A percentile compares a stretch with the other conserved stretches of the same genome.
Evolutionary conservation across 2,329 filamentous ascomycete genomes (phyloP).

Genomic region (Penicillium sp.): DNA sequence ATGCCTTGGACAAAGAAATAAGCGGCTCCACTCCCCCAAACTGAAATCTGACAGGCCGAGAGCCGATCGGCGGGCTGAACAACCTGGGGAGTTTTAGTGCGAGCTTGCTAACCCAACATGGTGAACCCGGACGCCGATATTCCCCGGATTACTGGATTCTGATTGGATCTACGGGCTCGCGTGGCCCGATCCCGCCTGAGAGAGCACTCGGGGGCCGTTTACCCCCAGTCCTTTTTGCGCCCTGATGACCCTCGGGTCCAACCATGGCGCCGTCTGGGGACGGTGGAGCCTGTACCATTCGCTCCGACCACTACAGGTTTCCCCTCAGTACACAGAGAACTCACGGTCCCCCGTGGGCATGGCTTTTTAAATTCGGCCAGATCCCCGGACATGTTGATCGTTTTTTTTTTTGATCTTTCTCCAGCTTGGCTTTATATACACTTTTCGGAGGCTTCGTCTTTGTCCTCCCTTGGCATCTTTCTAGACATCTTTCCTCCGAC

Average conservation of each 20-base stretch:
- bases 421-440: background rate
- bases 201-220: slow-evolving; percentile 8
- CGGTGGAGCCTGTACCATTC: slow-evolving; percentile 1
- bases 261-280: slow-evolving; percentile 7
- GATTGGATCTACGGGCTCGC: slow-evolving; percentile 9
- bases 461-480: background rate
- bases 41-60: slow-evolving; percentile 11
- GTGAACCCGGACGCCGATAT: slow-evolving; percentile 14
- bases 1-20: background rate
- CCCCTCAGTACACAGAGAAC: too few relatives aligned
- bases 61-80: slow-evolving; percentile 13
- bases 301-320: background rate
- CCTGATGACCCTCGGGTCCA: slow-evolving; percentile 1
- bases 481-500: background rate
- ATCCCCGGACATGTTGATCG: slow-evolving; percentile 7
- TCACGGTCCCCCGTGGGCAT: slow-evolving; percentile 6
- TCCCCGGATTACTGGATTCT: background rate
- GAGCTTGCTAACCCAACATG: slow-evolving; percentile 15
- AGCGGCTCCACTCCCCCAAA: background rate
- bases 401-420: background rate
- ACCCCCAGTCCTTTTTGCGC: slow-evolving; percentile 3
- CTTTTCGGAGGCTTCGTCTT: background rate
- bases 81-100: slow-evolving; percentile 1
- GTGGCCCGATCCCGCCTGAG: slow-evolving; percentile 6
- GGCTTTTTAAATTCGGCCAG: slow-evolving; percentile 16